phyloP scores from a whole-genome alignment of 2,329 filamentous ascomycete species.

The Nannizziopsis arthrosporioides region DNA sequence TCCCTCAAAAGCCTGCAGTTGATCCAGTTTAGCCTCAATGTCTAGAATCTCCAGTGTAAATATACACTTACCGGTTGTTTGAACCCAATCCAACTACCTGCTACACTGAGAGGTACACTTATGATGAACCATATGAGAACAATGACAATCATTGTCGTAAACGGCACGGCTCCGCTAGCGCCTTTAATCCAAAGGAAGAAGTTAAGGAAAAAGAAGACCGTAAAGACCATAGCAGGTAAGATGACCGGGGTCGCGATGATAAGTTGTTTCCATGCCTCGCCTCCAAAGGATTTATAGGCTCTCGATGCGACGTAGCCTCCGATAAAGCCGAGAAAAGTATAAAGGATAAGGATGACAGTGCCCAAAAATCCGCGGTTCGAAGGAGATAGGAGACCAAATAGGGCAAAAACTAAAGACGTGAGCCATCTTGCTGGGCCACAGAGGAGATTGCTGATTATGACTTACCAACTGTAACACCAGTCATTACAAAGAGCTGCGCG shows the following conservation, averaged over 20 bases:
- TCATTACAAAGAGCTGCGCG: slow-evolving; percentile 95
- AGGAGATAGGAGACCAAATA: slow-evolving; percentile 87
- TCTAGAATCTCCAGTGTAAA: neutral
- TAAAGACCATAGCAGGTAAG: slow-evolving; percentile 77
- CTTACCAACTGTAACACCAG: slow-evolving; percentile 70
- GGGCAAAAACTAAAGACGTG: slow-evolving; percentile 53
- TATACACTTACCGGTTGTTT: slow-evolving; percentile 44
- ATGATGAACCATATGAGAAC: slow-evolving; percentile 95
- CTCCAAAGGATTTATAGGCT: slow-evolving; percentile 87
- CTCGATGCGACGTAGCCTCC: slow-evolving; percentile 82
- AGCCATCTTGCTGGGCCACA: slow-evolving; percentile 4
- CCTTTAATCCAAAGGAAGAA: slow-evolving; percentile 91
- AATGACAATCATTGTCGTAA: slow-evolving; percentile 91
- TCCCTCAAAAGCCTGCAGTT: slow-evolving; percentile 49
- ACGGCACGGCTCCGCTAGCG: slow-evolving; percentile 87
- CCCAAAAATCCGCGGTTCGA: slow-evolving; percentile 90
- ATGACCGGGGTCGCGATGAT: slow-evolving; percentile 78
- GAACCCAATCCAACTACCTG: slow-evolving; percentile 89
- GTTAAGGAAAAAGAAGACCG: slow-evolving; percentile 83
- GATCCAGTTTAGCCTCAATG: slow-evolving; percentile 6
- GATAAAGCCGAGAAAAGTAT: slow-evolving; percentile 83
- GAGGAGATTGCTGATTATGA: slow-evolving; percentile 5
- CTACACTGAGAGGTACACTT: slow-evolving; percentile 79
- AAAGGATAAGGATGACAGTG: slow-evolving; percentile 85
- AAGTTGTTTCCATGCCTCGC: slow-evolving; percentile 88